These are phyloP conservation scores for Stephanodiscus triporus DNA, from an alignment of 108 stramenopile species.

Conservation along the genomic window DNA sequence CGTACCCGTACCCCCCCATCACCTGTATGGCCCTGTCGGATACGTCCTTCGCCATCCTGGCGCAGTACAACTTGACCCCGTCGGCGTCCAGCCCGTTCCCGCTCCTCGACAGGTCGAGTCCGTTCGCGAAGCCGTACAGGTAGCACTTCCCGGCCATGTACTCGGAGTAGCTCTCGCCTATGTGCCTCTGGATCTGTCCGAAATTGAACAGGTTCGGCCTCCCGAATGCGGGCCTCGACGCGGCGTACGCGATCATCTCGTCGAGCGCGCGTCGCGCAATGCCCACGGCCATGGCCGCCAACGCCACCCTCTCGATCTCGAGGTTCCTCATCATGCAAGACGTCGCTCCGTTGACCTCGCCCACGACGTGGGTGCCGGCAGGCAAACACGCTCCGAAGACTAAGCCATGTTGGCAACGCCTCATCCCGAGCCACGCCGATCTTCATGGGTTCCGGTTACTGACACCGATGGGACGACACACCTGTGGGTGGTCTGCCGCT, in stretches of 20 bases:
- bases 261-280: slow-evolving; percentile 93
- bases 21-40: slow-evolving; percentile 98
- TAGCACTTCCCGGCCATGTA: slow-evolving; percentile 96
- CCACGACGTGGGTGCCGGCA: slow-evolving; percentile 91
- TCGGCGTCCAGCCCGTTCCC: slow-evolving; percentile 95
- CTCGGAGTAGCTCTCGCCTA: slow-evolving; percentile 96
- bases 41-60: slow-evolving; percentile 94
- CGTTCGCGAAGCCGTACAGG: slow-evolving; percentile 86
- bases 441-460: no score
- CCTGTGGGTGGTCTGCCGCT: no score
- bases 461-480: no score
- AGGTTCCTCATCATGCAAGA: slow-evolving; percentile 99
- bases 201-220: slow-evolving; percentile 75
- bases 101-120: slow-evolving; percentile 77
- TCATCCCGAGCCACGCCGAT: no score
- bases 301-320: slow-evolving; percentile 95
- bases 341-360: slow-evolving; percentile 93
- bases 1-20: slow-evolving; percentile 98
- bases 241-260: slow-evolving; percentile 92
- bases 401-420: no score
- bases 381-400: no score
- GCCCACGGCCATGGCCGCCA: slow-evolving; percentile 96
- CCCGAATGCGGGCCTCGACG: slow-evolving; percentile 93
- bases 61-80: slow-evolving; percentile 97
- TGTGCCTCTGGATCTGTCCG: slow-evolving; percentile 95